Evolutionary conservation across 768 basidiomycete genomes (phyloP).

Genomic region (Roridomyces roridus): DNA sequence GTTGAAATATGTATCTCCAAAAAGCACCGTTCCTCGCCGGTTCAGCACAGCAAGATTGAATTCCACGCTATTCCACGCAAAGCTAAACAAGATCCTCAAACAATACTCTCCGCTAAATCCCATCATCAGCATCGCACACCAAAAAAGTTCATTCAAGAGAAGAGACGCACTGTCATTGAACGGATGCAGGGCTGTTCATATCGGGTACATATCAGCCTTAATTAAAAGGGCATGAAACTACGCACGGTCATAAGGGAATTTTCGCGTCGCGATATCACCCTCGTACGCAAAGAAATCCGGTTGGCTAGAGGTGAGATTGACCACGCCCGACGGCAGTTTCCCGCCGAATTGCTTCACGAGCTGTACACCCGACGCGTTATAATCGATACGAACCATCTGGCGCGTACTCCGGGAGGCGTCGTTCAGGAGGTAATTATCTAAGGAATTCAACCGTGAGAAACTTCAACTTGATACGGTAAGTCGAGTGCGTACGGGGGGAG

Average conservation of each 20-base stretch:
- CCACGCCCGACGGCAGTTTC: constrained; percentile 20
- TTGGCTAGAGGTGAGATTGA: constrained; percentile 24
- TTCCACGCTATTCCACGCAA: too few relatives aligned
- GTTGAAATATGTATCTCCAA: too few relatives aligned
- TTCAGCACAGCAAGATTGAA: too few relatives aligned
- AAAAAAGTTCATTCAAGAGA: background rate
- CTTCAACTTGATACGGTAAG: background rate
- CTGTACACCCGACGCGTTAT: constrained; percentile 25
- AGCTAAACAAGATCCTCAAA: too few relatives aligned
- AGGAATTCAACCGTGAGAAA: too few relatives aligned
- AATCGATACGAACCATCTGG: constrained; percentile 28
- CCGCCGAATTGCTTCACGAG: constrained; percentile 26
- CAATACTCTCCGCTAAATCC: background rate
- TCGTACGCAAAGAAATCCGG: constrained; percentile 24
- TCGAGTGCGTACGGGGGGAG: constrained; percentile 17
- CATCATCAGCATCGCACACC: background rate
- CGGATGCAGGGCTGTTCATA: constrained; percentile 25
- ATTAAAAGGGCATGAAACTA: background rate
- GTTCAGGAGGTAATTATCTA: constrained; percentile 28
- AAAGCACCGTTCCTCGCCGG: too few relatives aligned
- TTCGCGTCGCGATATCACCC: constrained; percentile 26
- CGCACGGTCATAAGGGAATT: constrained; percentile 31
- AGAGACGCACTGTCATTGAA: constrained; percentile 26
- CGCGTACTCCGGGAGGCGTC: constrained; percentile 25
- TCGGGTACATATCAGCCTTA: background rate